Evolutionary conservation across 1,284 basidiomycete species (phyloP).

Genomic region (Marasmius sp.): DNA sequence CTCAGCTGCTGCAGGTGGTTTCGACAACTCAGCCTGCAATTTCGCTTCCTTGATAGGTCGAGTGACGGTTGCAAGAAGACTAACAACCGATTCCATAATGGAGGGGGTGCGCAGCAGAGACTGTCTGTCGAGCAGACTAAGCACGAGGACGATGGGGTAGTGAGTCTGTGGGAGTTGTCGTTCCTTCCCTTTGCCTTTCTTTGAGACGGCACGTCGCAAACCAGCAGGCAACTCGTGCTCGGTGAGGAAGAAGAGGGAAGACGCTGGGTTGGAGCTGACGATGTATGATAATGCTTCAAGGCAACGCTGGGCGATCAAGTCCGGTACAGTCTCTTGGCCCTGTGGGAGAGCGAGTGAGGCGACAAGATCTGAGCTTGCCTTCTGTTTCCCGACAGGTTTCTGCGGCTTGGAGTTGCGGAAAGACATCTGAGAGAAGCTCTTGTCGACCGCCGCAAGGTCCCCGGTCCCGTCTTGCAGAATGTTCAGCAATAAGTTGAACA

Average conservation of each 20-base stretch:
- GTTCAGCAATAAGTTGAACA: slow-evolving; percentile 90
- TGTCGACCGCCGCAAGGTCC: slow-evolving; percentile 90
- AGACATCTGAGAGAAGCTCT: slow-evolving; percentile 92
- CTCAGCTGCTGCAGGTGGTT: slow-evolving; percentile 17
- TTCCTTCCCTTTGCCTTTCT: slow-evolving; percentile 94
- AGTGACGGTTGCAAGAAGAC: slow-evolving; percentile 83
- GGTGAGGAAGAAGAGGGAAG: slow-evolving; percentile 89
- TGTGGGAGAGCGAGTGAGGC: slow-evolving; percentile 54
- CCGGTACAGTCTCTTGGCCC: slow-evolving; percentile 84
- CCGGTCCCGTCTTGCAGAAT: slow-evolving; percentile 95
- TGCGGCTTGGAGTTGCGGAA: slow-evolving; percentile 66
- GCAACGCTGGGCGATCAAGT: slow-evolving; percentile 90
- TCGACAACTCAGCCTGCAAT: slow-evolving; percentile 27
- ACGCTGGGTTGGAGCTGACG: slow-evolving; percentile 79
- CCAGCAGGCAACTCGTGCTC: slow-evolving; percentile 87
- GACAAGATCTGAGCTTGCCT: slow-evolving; percentile 52
- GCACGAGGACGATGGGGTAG: slow-evolving; percentile 86
- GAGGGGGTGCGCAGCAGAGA: slow-evolving; percentile 82
- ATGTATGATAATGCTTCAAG: slow-evolving; percentile 88
- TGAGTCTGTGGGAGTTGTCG: slow-evolving; percentile 79
- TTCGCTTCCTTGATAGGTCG: slow-evolving; percentile 67
- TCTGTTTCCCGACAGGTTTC: slow-evolving; percentile 69
- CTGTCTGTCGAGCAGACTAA: slow-evolving; percentile 84
- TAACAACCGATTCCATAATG: slow-evolving; percentile 90
- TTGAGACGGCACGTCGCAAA: slow-evolving; percentile 64